Conservation (phyloP, 1,284 basidiomycete genomes). For the Sphagnurus paluster region DNA sequence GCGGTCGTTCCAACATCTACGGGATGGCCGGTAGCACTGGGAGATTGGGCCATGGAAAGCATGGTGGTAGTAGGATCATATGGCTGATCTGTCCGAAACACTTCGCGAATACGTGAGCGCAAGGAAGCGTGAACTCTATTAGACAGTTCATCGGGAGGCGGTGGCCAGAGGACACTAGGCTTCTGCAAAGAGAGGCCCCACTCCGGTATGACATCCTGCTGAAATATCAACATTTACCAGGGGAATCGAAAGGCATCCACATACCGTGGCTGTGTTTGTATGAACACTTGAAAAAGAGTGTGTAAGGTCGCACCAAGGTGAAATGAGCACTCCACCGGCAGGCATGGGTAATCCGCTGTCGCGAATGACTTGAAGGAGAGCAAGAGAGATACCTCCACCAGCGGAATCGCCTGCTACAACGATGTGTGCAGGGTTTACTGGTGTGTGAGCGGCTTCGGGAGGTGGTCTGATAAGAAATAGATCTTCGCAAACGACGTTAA, state of each 20-base stretch:
- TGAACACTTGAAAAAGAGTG: constrained; percentile 93
- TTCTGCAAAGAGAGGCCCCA: constrained; percentile 76
- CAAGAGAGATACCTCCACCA: constrained; percentile 86
- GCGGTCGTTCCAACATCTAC: constrained; percentile 49
- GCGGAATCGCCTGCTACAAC: constrained; percentile 93
- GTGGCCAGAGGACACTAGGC: constrained; percentile 90
- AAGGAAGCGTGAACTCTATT: constrained; percentile 62
- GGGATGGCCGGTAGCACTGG: constrained; percentile 12
- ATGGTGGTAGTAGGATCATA: constrained; percentile 25
- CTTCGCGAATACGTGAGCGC: constrained; percentile 61
- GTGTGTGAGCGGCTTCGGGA: constrained; percentile 67
- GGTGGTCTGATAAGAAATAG: constrained; percentile 61
- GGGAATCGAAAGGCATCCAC: constrained; percentile 16
- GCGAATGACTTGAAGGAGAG: constrained; percentile 89
- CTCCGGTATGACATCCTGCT: constrained; percentile 71
- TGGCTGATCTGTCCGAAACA: constrained; percentile 35
- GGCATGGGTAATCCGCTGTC: constrained; percentile 84
- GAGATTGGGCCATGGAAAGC: constrained; percentile 22
- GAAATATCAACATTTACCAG: constrained; percentile 10
- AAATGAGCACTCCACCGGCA: constrained; percentile 83
- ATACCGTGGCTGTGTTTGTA: constrained; percentile 80
- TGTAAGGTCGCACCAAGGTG: constrained; percentile 92
- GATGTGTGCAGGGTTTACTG: constrained; percentile 83
- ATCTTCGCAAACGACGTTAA: constrained; percentile 31
- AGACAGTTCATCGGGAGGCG: constrained; percentile 77